Conservation (phyloP, 495 filamentous ascomycete genomes). For the Oidiodendron maius region DNA sequence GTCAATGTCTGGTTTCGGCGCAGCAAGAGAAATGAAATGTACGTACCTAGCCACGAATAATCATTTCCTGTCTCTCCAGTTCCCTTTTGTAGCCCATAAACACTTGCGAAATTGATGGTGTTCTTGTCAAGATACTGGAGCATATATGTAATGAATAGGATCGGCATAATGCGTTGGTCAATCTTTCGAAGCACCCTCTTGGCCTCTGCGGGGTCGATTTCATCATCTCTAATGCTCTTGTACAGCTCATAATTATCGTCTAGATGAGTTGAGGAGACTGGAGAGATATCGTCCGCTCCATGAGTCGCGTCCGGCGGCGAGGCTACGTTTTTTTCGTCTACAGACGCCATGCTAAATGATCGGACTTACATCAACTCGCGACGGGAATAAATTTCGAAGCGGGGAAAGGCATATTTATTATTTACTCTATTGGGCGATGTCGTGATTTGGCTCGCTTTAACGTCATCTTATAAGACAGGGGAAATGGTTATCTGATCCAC, state of each 20-base stretch:
- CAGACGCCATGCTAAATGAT: too few relatives aligned
- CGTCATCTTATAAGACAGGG: too few relatives aligned
- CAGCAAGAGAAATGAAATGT: neutral
- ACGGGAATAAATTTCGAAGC: too few relatives aligned
- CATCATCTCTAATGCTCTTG: slow-evolving; percentile 28
- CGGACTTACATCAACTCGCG: too few relatives aligned
- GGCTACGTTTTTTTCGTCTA: too few relatives aligned
- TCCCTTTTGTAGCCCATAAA: slow-evolving; percentile 48
- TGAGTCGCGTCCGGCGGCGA: too few relatives aligned
- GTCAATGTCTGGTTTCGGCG: too few relatives aligned
- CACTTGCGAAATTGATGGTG: slow-evolving; percentile 52
- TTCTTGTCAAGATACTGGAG: slow-evolving; percentile 56
- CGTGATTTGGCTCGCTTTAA: too few relatives aligned
- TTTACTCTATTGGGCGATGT: too few relatives aligned
- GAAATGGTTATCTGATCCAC: too few relatives aligned
- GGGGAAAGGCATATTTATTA: too few relatives aligned
- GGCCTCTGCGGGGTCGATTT: slow-evolving; percentile 28
- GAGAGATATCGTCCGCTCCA: slow-evolving; percentile 8
- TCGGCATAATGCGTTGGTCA: slow-evolving; percentile 46
- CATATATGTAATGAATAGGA: slow-evolving; percentile 51
- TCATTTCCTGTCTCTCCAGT: slow-evolving; percentile 47
- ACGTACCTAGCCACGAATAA: slow-evolving; percentile 44
- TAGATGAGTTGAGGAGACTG: slow-evolving; percentile 27
- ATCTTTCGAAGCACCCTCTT: slow-evolving; percentile 47
- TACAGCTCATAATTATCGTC: slow-evolving; percentile 43